A percentile compares a stretch with the other conserved stretches of the same genome.
phyloP scores from a whole-genome alignment of 1,284 basidiomycete genomes.

The Sanguinoderma infundibulare region DNA sequence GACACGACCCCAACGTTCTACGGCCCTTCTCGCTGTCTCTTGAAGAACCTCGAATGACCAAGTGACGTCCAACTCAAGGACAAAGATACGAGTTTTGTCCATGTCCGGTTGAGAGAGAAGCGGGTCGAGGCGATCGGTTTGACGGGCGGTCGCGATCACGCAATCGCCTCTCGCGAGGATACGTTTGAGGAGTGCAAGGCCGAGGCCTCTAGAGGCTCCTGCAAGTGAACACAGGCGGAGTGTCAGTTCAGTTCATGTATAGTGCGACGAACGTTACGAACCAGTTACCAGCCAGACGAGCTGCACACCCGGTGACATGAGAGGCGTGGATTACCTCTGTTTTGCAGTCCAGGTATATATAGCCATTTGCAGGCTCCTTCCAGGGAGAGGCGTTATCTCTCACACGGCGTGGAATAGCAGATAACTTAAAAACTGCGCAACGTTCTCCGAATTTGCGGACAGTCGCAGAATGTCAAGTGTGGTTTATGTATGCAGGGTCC shows the following conservation, averaged over 20 bases:
- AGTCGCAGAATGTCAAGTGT: too few species aligned
- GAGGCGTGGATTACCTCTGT: background rate
- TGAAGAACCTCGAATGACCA: slow-evolving; percentile 22
- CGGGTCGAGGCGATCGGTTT: slow-evolving; percentile 9
- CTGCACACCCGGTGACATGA: slow-evolving; percentile 6
- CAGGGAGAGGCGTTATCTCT: too few species aligned
- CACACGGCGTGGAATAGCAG: too few species aligned
- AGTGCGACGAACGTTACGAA: slow-evolving; percentile 4
- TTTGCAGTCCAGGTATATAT: background rate
- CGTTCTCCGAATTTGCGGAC: too few species aligned
- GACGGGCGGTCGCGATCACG: slow-evolving; percentile 35
- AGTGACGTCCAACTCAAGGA: background rate
- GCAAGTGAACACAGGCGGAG: background rate
- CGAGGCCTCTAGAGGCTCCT: slow-evolving; percentile 35
- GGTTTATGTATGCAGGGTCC: too few species aligned
- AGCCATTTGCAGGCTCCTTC: too few species aligned
- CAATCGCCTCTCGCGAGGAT: slow-evolving; percentile 36
- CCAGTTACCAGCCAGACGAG: slow-evolving; percentile 32
- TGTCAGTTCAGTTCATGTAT: background rate
- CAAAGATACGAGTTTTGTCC: background rate
- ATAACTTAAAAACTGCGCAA: too few species aligned
- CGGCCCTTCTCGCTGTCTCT: slow-evolving; percentile 29
- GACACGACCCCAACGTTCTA: slow-evolving; percentile 35
- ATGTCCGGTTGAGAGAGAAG: background rate
- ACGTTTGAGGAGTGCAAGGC: slow-evolving; percentile 35